Base-by-base conservation (phyloP, 1,284 basidiomycete genomes). In the Microbotryomycetes sp. region DNA sequence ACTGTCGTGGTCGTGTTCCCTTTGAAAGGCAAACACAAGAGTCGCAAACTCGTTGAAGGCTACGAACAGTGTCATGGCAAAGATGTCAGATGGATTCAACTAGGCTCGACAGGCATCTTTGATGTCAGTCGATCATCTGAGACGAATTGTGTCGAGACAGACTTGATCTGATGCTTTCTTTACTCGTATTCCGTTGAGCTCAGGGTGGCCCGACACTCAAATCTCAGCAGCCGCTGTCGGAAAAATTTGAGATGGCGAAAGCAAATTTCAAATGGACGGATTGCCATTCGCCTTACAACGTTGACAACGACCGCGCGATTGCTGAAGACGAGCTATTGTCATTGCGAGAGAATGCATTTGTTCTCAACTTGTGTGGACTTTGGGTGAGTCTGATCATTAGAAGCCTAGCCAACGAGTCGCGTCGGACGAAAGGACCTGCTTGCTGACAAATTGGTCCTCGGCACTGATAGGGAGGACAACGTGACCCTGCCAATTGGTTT, bases 1-100 rank as follows among this genome's bases (percentile, higher is more conserved):
- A 84, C 82, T 0, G 79, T 87, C 4, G 73, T 86, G 23, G 81
- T 87, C 54, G 82, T 82, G 6, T 87, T 87, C 68, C 83, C 83
- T 0, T 81, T 86, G 59, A 77, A 74, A 25, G 74, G 74, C 22
- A 62, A 64, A 52, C 82, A 82, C 9, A 82, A 78, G 3, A 79
- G 81, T 2, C 70, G 73, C 63, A 62, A 66, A 32, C 69, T 80
- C 7, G 75, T 80, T 2, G 49, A 65, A 46, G 67, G 73, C 6
- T 80, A 71, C 51, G 74, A 76, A 54, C 58, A 51, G n/a, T 48
- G 49, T 4, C 64, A 68, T 25, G 54, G 54, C 5, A 68, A 59
- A 29, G 65, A 72, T 29, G 69, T 75, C 31, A 69, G 74, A 36
- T 84, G 83, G 70, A 80, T 85, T 42, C 83, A 84, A 71, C 76